Evolutionary conservation across 306 rosid species (phyloP).

Genomic region (Vigna nakashimae): DNA sequence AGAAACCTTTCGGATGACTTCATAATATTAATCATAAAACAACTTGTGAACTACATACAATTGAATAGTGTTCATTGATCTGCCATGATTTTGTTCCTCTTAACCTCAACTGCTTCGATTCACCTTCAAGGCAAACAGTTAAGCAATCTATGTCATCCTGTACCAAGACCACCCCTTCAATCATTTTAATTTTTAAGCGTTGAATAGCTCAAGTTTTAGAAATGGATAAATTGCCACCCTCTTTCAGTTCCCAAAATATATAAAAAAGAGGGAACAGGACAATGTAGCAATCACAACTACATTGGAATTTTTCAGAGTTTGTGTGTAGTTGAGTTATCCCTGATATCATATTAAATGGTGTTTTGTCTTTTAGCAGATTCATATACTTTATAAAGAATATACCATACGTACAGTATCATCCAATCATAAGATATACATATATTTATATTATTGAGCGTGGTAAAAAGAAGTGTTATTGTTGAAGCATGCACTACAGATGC

Average conservation of each 20-base stretch:
- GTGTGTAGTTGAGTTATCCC: slow-evolving; percentile 33
- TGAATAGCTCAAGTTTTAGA: slow-evolving; percentile 21
- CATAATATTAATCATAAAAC: slow-evolving; percentile 15
- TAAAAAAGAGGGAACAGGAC: slow-evolving; percentile 1
- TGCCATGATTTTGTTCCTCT: slow-evolving; percentile 43
- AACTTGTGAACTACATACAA: slow-evolving; percentile 26
- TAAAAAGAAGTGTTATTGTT: background rate
- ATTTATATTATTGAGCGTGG: no score
- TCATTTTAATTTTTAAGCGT: slow-evolving; percentile 33
- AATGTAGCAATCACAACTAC: slow-evolving; percentile 4
- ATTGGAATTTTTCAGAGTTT: slow-evolving; percentile 7
- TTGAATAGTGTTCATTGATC: slow-evolving; percentile 50
- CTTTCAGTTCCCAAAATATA: background rate
- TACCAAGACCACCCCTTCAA: background rate
- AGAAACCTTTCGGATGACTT: slow-evolving; percentile 42
- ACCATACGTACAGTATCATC: background rate
- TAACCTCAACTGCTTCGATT: slow-evolving; percentile 31
- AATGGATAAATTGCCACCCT: slow-evolving; percentile 5
- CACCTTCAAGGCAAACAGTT: slow-evolving; percentile 50
- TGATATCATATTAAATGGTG: background rate
- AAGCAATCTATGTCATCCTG: slow-evolving; percentile 48
- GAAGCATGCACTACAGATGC: background rate
- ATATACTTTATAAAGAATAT: background rate
- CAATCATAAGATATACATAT: background rate
- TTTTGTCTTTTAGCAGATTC: background rate